Evolutionary conservation across 352 stramenopile species (phyloP), one percentile per base, ranked within the genome.

Genomic region (Globisporangium cystogenes): DNA sequence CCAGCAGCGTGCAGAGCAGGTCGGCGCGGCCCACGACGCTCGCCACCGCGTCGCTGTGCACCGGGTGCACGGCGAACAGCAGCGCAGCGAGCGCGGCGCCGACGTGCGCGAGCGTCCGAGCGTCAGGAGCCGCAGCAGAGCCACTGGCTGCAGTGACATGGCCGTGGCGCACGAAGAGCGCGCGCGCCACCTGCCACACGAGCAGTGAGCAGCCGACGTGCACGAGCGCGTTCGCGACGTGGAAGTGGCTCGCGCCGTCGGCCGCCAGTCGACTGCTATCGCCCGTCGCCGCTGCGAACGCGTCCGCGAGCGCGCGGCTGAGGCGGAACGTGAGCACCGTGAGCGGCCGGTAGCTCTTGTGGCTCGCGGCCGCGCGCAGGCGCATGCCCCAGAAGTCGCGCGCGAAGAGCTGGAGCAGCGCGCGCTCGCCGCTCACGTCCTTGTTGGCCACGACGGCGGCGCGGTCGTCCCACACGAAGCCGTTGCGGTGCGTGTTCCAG

Each of bases 21-120:
- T 98, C 92, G 0, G 88, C 90, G 27, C 92, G 74, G 3, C 91
- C 90, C 11, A 98, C 92, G 36, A 98, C 75, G 51, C 87, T 93
- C 1, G 87, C 86, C 16, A 98, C 68, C 1, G 90, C 82, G 57
- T 98, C 90, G 37, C 85, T 91, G 53, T 98, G 91, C 26, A 97
- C 74, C 8, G 89, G 86, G 54, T 98, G 90, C 21, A 96, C 84
- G 4, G 86, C 85, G 56, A 97, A 98, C 37, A 97, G n/a, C 35
- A 96, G 44, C 0, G 74, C 86, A 1, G 88, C 70, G 3, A 82
- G 44, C 42, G 43, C n/a, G 2, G 56, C 56, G 7, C 56, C 56
- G 15, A 42, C 16, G 66, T 26, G 37, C 8, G 37, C 33, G 26
- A 60, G 42, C 20, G 39, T 44, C 18, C 21, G 20, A 11, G 39